phyloP scores from a whole-genome alignment of 345 rosid species.

The Microcos paniculata region DNA sequence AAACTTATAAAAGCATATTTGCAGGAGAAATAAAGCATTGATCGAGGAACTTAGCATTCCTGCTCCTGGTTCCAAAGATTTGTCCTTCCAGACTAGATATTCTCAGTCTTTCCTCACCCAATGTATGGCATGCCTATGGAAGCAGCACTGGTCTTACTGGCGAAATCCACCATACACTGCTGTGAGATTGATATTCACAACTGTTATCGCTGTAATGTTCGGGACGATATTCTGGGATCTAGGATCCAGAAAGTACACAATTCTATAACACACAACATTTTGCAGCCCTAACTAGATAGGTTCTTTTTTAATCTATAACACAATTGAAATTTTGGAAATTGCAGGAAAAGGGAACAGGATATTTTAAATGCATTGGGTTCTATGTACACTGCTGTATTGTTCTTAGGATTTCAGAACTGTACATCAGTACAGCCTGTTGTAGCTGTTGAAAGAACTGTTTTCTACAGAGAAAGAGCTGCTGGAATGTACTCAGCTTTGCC shows the following conservation, averaged over 20 bases:
- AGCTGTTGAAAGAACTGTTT: constrained; percentile 60
- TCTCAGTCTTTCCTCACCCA: constrained; percentile 48
- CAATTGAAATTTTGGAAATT: background rate
- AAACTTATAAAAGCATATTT: background rate
- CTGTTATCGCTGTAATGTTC: constrained; percentile 49
- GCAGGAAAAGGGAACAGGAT: constrained; percentile 45
- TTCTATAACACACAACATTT: no score
- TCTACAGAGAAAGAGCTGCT: constrained; percentile 68
- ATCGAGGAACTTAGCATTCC: constrained; percentile 49
- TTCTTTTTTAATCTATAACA: background rate
- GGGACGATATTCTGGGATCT: constrained; percentile 71
- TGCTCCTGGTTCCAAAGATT: constrained; percentile 38
- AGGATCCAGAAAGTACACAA: constrained; percentile 49
- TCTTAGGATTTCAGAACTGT: constrained; percentile 47
- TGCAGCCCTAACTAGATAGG: no score
- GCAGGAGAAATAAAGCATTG: constrained; percentile 57
- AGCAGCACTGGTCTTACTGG: constrained; percentile 65
- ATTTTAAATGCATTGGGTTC: constrained; percentile 60
- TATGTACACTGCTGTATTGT: constrained; percentile 35
- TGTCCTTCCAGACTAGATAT: constrained; percentile 45
- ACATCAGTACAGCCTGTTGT: constrained; percentile 58
- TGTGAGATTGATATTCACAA: constrained; percentile 49
- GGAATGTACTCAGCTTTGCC: constrained; percentile 70
- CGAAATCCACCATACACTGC: constrained; percentile 53
- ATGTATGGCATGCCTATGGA: constrained; percentile 60